A percentile compares a stretch with the other conserved stretches of the same genome.
Evolutionary conservation across 805 yeast genomes (phyloP).

Genomic region (Sugiyamaella chiloensis): DNA sequence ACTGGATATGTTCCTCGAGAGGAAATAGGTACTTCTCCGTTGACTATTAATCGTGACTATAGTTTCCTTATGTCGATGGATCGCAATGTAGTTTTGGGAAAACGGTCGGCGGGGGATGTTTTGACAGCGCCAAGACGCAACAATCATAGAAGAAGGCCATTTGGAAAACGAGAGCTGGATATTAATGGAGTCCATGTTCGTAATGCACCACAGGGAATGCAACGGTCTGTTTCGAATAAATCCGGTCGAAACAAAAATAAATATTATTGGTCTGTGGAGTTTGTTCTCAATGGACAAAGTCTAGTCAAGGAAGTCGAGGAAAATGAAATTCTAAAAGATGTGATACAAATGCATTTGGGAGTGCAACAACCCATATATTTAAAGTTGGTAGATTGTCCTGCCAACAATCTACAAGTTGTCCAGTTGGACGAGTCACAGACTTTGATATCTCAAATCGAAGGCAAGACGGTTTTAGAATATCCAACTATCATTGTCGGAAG

Average conservation of each 20-base stretch:
- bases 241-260: slow-evolving; percentile 67
- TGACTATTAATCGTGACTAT: slow-evolving; percentile 72
- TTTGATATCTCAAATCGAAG: slow-evolving; percentile 51
- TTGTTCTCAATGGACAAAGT: slow-evolving; percentile 45
- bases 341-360: not conserved
- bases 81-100: slow-evolving; percentile 52
- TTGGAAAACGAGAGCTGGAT: slow-evolving; percentile 35
- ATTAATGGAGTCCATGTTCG: slow-evolving; percentile 62
- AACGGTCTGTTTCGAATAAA: slow-evolving; percentile 58
- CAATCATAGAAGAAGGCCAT: slow-evolving; percentile 13
- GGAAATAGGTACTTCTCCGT: slow-evolving; percentile 43
- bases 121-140: slow-evolving; percentile 15
- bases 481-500: slow-evolving; percentile 48
- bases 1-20: slow-evolving; percentile 52
- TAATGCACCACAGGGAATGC: slow-evolving; percentile 71
- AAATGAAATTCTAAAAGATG: slow-evolving; percentile 3
- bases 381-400: slow-evolving; percentile 22
- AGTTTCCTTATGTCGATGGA: slow-evolving; percentile 63
- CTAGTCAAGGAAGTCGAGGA: slow-evolving; percentile 9
- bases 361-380: slow-evolving; percentile 14
- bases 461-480: slow-evolving; percentile 66
- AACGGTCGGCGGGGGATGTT: slow-evolving; percentile 44
- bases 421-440: slow-evolving; percentile 24
- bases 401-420: slow-evolving; percentile 14
- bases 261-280: slow-evolving; percentile 80